These are phyloP conservation scores for Tylopilus sp. DNA, from an alignment of 1,284 basidiomycete species.

Conservation along the genomic window DNA sequence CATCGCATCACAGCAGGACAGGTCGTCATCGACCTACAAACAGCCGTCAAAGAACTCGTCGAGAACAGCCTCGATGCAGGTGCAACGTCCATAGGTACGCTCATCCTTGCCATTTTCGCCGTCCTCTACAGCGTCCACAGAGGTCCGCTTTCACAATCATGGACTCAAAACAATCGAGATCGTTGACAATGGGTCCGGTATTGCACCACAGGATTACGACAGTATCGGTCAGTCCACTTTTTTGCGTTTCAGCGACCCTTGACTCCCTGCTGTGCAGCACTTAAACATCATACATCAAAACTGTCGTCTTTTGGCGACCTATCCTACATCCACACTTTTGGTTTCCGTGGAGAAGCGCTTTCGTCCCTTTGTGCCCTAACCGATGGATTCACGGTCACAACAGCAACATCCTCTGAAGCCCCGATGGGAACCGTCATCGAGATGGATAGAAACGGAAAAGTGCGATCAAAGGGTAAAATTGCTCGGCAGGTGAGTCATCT, in stretches of 20 bases:
- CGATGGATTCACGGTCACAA: constrained; percentile 67
- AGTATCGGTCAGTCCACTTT: constrained; percentile 59
- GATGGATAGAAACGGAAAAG: constrained; percentile 62
- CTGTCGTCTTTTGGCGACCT: constrained; percentile 77
- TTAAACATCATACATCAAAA: constrained; percentile 96
- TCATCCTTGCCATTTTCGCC: background rate
- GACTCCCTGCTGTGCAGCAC: constrained; percentile 42
- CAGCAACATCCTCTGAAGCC: constrained; percentile 65
- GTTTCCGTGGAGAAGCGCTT: constrained; percentile 95
- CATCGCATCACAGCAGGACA: constrained; percentile 79
- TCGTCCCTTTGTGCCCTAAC: constrained; percentile 89
- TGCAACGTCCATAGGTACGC: constrained; percentile 76
- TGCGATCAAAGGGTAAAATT: constrained; percentile 51
- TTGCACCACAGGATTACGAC: constrained; percentile 73
- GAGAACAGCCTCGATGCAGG: constrained; percentile 96
- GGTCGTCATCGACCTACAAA: constrained; percentile 91
- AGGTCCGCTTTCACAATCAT: constrained; percentile 88
- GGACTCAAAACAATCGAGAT: constrained; percentile 89
- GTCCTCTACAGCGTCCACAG: constrained; percentile 40
- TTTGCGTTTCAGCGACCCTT: background rate
- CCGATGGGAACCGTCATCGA: constrained; percentile 80
- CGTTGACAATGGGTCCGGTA: constrained; percentile 89
- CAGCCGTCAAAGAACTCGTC: constrained; percentile 92
- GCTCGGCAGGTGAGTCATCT: constrained; percentile 67
- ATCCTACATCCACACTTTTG: constrained; percentile 77